phyloP scores from a whole-genome alignment of 768 basidiomycete genomes.

The Pisolithus albus region DNA sequence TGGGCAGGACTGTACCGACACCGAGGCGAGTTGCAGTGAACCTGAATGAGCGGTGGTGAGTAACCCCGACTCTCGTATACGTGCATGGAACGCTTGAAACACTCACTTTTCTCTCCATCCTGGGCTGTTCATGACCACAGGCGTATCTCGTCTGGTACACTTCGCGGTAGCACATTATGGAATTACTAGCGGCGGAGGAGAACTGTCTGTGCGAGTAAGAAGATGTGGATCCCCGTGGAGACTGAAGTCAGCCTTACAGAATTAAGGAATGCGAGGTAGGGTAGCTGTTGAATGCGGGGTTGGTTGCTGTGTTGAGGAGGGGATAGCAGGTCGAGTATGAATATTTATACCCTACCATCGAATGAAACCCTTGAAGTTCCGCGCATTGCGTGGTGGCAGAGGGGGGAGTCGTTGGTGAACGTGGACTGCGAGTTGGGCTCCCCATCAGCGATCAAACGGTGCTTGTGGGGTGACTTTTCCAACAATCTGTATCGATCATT shows the following conservation, averaged over 20 bases:
- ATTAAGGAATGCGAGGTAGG: constrained; percentile 5
- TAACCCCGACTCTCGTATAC: constrained; percentile 11
- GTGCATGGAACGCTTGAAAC: constrained; percentile 19
- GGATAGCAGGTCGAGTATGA: neutral
- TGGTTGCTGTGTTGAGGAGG: constrained; percentile 9
- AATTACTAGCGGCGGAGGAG: neutral
- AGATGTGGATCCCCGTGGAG: neutral
- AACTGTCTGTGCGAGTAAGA: constrained; percentile 11
- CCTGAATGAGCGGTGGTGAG: constrained; percentile 19
- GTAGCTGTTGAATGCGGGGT: constrained; percentile 6
- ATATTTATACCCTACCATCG: constrained; percentile 18
- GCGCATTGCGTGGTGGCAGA: constrained; percentile 3
- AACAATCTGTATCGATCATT: constrained; percentile 10
- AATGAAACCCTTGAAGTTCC: constrained; percentile 1
- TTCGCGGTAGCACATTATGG: constrained; percentile 40
- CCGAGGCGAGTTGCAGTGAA: constrained; percentile 34
- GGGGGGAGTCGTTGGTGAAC: constrained; percentile 5
- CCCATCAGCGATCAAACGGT: constrained; percentile 8
- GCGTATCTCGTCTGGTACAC: constrained; percentile 29
- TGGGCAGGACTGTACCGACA: constrained; percentile 42
- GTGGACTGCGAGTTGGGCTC: constrained; percentile 5
- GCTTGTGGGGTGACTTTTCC: constrained; percentile 12
- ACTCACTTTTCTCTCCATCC: constrained; percentile 24
- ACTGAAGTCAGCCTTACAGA: constrained; percentile 9
- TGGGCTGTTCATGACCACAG: constrained; percentile 34